Evolutionary conservation across 2,329 filamentous ascomycete genomes (phyloP).

Genomic region (Emydomyces testavorans): DNA sequence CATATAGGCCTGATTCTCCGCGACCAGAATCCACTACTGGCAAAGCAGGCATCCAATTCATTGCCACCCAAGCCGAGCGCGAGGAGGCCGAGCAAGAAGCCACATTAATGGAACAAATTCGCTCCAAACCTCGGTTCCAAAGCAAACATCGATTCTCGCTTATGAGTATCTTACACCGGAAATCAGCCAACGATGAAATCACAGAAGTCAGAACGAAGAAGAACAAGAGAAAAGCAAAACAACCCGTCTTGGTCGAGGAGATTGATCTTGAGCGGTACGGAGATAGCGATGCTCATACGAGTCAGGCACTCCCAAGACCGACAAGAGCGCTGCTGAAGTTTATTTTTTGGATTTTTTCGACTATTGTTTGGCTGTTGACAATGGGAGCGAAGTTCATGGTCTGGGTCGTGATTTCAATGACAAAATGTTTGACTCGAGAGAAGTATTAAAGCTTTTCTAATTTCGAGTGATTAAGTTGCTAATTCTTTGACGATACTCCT

Average conservation of each 20-base stretch:
- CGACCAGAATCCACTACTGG: neutral
- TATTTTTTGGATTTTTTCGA: conserved; percentile 30
- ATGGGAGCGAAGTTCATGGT: conserved; percentile 31
- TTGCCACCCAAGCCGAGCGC: conserved; percentile 33
- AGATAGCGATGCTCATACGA: conserved; percentile 26
- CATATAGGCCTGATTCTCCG: conserved; percentile 12
- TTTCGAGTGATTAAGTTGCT: neutral
- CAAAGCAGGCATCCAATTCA: conserved; percentile 18
- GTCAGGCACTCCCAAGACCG: conserved; percentile 31
- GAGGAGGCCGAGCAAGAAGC: conserved; percentile 32
- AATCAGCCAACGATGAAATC: neutral
- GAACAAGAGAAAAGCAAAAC: conserved; percentile 22
- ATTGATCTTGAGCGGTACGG: conserved; percentile 38
- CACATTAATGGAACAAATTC: conserved; percentile 27
- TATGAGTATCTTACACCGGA: conserved; percentile 9
- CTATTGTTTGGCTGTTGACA: conserved; percentile 31
- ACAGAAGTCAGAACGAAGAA: conserved; percentile 9
- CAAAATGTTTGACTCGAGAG: conserved; percentile 33
- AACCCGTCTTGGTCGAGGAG: conserved; percentile 31
- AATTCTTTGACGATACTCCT: neutral
- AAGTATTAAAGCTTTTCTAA: conserved; percentile 25
- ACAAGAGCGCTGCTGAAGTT: conserved; percentile 28
- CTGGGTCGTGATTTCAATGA: conserved; percentile 32
- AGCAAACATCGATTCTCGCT: conserved; percentile 2
- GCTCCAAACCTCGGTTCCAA: conserved; percentile 13